A percentile compares a stretch with the other conserved stretches of the same genome.
Conservation (phyloP, 2,329 filamentous ascomycete species). For the Monilinia fructicola region DNA sequence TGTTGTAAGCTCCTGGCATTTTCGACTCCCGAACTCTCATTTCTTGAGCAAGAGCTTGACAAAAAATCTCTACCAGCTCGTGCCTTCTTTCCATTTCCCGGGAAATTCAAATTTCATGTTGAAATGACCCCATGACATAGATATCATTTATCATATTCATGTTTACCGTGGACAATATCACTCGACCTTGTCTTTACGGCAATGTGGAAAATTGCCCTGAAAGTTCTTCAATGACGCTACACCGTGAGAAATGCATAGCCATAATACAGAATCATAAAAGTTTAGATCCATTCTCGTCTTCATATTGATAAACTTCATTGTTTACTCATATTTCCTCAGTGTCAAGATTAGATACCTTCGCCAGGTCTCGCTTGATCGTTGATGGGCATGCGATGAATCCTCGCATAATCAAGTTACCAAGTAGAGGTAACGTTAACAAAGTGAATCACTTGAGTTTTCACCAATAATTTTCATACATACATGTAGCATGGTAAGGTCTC, state of each 20-base stretch:
- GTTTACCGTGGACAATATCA: too few species aligned
- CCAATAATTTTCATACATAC: background rate
- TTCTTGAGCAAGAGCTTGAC: background rate
- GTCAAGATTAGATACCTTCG: background rate
- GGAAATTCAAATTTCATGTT: background rate
- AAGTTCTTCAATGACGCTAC: too few species aligned
- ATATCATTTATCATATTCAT: background rate
- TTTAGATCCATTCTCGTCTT: too few species aligned
- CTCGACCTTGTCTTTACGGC: too few species aligned
- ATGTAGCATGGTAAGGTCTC: background rate
- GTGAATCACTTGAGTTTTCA: background rate
- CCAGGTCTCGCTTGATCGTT: background rate
- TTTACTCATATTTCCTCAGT: background rate
- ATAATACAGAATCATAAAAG: too few species aligned
- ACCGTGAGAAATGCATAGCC: too few species aligned
- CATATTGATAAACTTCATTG: too few species aligned
- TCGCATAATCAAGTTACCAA: background rate
- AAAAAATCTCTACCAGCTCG: background rate
- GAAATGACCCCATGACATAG: rapidly evolving
- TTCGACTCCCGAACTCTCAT: background rate
- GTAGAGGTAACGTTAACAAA: background rate
- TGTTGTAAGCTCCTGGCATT: background rate
- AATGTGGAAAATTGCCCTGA: too few species aligned
- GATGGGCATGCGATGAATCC: background rate
- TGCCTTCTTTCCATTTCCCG: background rate